Conservation (phyloP, 1,284 basidiomycete genomes). For the Ceratobasidium sp. region DNA sequence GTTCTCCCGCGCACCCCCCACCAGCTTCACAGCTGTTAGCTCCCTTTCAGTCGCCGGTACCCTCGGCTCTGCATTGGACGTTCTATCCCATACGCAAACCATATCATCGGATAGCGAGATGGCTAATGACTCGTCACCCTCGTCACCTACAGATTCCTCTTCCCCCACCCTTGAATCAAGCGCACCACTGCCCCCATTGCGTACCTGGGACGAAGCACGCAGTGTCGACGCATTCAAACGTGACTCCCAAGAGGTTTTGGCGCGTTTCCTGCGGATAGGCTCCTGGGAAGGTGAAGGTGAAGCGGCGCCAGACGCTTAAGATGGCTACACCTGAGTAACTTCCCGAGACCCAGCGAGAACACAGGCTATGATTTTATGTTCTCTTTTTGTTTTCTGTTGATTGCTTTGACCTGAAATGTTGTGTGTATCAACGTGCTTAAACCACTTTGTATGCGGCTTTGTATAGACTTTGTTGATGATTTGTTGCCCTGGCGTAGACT, state of each 20-base stretch:
- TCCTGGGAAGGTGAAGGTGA: constrained; percentile 64
- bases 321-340: neutral
- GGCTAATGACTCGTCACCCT: constrained; percentile 40
- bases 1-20: constrained; percentile 3
- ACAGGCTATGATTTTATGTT: neutral
- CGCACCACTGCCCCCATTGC: constrained; percentile 12
- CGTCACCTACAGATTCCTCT: constrained; percentile 29
- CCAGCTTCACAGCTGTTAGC: constrained; percentile 20
- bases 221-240: constrained; percentile 83
- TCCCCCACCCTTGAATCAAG: constrained; percentile 34
- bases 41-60: constrained; percentile 35
- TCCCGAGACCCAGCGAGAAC: neutral
- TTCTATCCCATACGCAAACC: constrained; percentile 43
- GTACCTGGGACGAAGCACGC: constrained; percentile 76
- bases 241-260: constrained; percentile 82
- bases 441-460: constrained; percentile 9
- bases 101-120: constrained; percentile 43
- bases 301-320: too few species aligned
- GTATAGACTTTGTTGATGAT: neutral
- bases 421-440: constrained; percentile 6
- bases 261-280: constrained; percentile 78
- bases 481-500: constrained; percentile 19
- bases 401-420: neutral
- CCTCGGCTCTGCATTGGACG: constrained; percentile 22
- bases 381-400: neutral